Base-by-base conservation (phyloP, 441 rosid species). In the Arabidopsis lyrata region DNA sequence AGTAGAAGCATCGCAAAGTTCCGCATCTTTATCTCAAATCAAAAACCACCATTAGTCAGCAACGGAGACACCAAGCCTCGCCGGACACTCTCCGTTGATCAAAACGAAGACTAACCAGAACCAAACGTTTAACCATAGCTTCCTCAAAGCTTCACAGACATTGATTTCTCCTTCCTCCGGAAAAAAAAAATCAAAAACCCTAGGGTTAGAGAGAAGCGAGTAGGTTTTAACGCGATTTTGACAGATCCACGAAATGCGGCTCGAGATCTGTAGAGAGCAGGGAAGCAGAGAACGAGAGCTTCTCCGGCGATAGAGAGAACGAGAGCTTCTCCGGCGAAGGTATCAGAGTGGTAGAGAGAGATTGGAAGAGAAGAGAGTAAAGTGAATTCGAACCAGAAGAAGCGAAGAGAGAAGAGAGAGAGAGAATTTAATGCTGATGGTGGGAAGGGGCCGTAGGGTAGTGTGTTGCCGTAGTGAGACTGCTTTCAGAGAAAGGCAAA, bases 231-330 rank as follows among this genome's bases (percentile, higher is more conserved):
- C 77, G 71, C 65, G 63, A 60, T 38, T 60, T 44, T 5, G 34
- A 68, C 63, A 76, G 97, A 93, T 93, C 94, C 92, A 84, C 72
- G 76, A 86, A 87, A 88, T 60, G 88, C 91, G 91, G 84, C 68
- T 77, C 59, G 77, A 71, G 80, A 77, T 77, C 76, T 64, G 72
- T 66, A 64, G 58, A 58, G 24, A 49, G 62, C 13, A 8, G 18
- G 63, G 65, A 77, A 58, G 14, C 57, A 71, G 73, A 77, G 73
- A 12, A 12, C 44, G 60, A 38, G 13, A 58, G 45, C 31, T 34
- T 57, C 11, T 7, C 9, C 5, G 50, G 1, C 1, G 22, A 47
- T n/a, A 20, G 32, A 52, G 63, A 75, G 69, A 61, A 53, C 2
- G 74, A 52, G 50, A 61, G 48, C 55, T 68, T 68, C 58, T 71